Evolutionary conservation across 1,284 basidiomycete species (phyloP).

Genomic region (Malassezia nana): DNA sequence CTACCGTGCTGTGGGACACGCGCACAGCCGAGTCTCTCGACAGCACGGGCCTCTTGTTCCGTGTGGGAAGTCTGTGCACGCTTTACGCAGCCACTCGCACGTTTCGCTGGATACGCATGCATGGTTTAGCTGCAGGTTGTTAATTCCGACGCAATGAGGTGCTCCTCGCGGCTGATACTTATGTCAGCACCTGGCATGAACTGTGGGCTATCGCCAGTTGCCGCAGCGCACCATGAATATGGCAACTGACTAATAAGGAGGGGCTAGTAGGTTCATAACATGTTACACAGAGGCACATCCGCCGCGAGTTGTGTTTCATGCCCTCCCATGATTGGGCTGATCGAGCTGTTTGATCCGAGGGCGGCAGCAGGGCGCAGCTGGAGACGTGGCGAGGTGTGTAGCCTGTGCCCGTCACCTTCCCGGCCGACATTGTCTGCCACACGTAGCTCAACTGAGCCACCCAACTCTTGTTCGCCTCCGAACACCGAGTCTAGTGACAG

Average conservation of each 20-base stretch:
- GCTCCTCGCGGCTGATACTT: background rate
- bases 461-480: conserved; percentile 2
- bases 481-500: conserved; percentile 11
- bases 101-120: conserved; percentile 11
- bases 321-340: background rate
- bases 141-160: background rate
- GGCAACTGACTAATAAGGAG: background rate
- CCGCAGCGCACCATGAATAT: background rate
- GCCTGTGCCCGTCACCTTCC: background rate
- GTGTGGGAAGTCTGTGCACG: conserved; percentile 17
- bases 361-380: background rate
- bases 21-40: conserved; percentile 9
- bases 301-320: background rate
- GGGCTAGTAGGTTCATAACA: background rate
- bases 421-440: background rate
- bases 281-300: background rate
- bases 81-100: conserved; percentile 12
- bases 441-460: conserved; percentile 1
- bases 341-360: background rate
- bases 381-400: conserved; percentile 5
- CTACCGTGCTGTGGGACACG: background rate
- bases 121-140: conserved; percentile 1
- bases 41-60: conserved; percentile 18
- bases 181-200: background rate
- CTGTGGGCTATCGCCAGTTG: background rate